Evolutionary conservation across 345 rosid genomes (phyloP), one percentile per base, ranked within the genome.

Genomic region (Camelina hispida): DNA sequence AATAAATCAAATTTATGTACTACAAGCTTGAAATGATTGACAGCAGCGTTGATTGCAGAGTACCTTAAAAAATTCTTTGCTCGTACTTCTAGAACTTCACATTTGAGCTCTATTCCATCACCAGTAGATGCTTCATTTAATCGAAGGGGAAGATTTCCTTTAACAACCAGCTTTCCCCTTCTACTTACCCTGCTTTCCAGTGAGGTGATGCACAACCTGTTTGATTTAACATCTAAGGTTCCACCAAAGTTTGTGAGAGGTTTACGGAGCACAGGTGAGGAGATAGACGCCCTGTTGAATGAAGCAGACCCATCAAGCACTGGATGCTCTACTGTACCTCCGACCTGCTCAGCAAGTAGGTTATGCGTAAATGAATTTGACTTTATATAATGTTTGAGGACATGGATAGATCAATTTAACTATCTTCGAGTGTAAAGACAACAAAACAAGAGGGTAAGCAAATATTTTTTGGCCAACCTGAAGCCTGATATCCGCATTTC

Each of bases 271-370:
- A 86, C 93, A 8, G 97, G 98, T 11, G 98, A 91, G 59, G 90
- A 87, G 66, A 94, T 84, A 55, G 98, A 90, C 23, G 97, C 98
- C 81, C 92, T 82, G 78, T 90, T 87, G 82, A 91, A 94, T 69
- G 97, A 88, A 22, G 98, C 96, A 75, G 93, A 87, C 64, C 97
- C 97, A 64, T 91, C 95, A 61, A 94, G 79, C 71, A 91, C 84
- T 16, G 99, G 97, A 74, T 94, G 87, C 68, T 92, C 99, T 68
- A 91, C 96, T 58, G 99, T 91, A 76, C 99, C 99, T 77, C 99
- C 87, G 55, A 93, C 93, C 96, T 93, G 76, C 75, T 72, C 37
- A 78, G 75, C 46, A 78, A 23, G 68, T 48, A 73, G 12, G 20
- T 55, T 61, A 61, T 40, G 44, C 18, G 37, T 51, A 12, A 34